Conservation (phyloP, 768 basidiomycete genomes). For the Suillus clintonianus region DNA sequence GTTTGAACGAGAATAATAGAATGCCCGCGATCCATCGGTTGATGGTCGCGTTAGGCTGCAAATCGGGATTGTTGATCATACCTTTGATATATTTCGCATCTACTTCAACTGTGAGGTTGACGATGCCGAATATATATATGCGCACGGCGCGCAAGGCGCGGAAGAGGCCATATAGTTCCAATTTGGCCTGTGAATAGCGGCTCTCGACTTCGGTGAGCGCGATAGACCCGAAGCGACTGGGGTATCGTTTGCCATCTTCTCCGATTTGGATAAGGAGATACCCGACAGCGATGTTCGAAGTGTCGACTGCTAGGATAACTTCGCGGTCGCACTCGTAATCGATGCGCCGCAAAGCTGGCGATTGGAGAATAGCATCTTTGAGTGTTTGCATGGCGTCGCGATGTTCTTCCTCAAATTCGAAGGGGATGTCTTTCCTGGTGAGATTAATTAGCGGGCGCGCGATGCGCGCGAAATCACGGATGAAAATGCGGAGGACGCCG, state of each 20-base stretch:
- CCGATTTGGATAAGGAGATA: constrained; percentile 32
- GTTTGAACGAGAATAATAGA: constrained; percentile 26
- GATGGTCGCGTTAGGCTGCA: constrained; percentile 30
- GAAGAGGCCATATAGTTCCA: constrained; percentile 26
- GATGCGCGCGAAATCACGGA: constrained; percentile 26
- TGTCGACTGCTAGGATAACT: constrained; percentile 23
- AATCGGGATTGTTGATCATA: constrained; percentile 34
- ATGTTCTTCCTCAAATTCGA: constrained; percentile 18
- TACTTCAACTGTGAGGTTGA: constrained; percentile 27
- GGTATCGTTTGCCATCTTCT: constrained; percentile 18
- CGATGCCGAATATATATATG: constrained; percentile 30
- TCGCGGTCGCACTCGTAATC: constrained; percentile 11
- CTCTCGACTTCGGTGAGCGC: constrained; percentile 29
- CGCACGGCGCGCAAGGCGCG: constrained; percentile 18
- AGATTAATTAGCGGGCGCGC: constrained; percentile 25
- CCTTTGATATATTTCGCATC: constrained; percentile 34
- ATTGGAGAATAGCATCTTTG: constrained; percentile 18
- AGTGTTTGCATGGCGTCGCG: constrained; percentile 14
- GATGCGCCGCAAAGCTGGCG: constrained; percentile 9
- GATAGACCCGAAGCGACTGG: constrained; percentile 40
- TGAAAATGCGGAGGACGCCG: constrained; percentile 28
- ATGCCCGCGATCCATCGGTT: constrained; percentile 30
- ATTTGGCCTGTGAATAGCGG: constrained; percentile 23
- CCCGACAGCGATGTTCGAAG: constrained; percentile 35
- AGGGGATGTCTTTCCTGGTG: constrained; percentile 27